Evolutionary conservation across 805 yeast species (phyloP), one percentile per base, ranked within the genome.

Genomic region (Starmerella bacillaris): DNA sequence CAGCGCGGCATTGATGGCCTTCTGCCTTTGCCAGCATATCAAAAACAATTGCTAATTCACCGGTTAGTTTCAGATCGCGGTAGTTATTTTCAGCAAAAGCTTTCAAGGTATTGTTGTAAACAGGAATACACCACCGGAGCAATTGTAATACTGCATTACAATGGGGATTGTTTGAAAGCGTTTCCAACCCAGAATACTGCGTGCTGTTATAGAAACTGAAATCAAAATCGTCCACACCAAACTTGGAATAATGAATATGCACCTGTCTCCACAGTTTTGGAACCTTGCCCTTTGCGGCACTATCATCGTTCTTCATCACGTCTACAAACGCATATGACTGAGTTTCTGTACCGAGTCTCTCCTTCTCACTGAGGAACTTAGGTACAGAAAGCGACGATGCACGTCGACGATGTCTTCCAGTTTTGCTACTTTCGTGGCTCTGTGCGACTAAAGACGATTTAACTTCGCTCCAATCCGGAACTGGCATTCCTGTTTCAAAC

Each of bases 171-270:
- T 76, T 79, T 8, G 77, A 65, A 49, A 83, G 89, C 7, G 83
- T 75, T 53, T 89, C 96, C n/a, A 86, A 61, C 0, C 96, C 95
- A 2, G 95, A 70, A 37, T 62, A 74, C 1, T 50, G 41, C 0
- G 95, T 78, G 27, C 64, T 63, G 51, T 86, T 86, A 60, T 77
- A 86, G 47, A 73, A 76, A 36, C 69, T 74, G 52, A 89, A 86
- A 57, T 86, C 94, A 57, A 89, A 89, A 54, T 83, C 94, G 46
- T 77, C 82, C 21, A 89, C 83, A 19, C 98, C 98, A 55, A 82
- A 86, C 47, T 70, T 74, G 37, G 92, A 78, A 54, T 84, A 86
- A 28, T 75, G 67, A 36, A 86, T 78, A 40, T 75, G 78, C 31
- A 80, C 60, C 46, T 73, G 70, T 27, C 72, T 61, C 57, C 76